Conservation (phyloP, 2,329 filamentous ascomycete genomes). For the Colletotrichum sp. region DNA sequence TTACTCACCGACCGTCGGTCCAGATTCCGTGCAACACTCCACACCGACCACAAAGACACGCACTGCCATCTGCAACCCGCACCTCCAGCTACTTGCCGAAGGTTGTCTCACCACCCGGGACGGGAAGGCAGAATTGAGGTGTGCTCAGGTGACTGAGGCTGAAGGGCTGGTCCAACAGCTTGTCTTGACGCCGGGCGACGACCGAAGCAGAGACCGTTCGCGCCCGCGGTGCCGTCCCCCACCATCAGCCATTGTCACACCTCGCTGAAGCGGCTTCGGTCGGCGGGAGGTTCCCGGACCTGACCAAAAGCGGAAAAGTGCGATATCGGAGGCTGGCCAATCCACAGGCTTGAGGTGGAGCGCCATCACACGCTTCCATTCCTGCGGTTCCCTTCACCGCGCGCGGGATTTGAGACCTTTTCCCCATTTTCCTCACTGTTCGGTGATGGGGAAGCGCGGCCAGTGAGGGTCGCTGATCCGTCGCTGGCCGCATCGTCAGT, state of each 20-base stretch:
- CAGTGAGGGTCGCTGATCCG: neutral
- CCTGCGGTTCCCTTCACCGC: constrained; percentile 6
- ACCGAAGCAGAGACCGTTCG: constrained; percentile 14
- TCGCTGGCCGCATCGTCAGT: constrained; percentile 5
- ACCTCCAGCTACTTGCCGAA: neutral
- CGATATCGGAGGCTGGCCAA: constrained; percentile 13
- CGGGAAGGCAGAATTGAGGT: neutral
- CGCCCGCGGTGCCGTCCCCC: constrained; percentile 7
- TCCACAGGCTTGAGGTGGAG: neutral
- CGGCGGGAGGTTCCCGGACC: neutral
- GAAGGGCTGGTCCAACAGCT: neutral
- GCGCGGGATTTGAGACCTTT: neutral
- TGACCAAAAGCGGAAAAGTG: constrained; percentile 16
- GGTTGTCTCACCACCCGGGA: neutral
- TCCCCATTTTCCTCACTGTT: neutral
- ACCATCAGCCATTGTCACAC: constrained; percentile 5
- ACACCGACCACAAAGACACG: neutral
- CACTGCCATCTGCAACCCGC: neutral
- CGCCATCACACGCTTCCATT: neutral
- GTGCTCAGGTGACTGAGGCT: constrained; percentile 16
- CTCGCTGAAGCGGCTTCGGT: constrained; percentile 14
- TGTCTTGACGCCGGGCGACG: constrained; percentile 7
- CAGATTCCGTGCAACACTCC: constrained; percentile 2
- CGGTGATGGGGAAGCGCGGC: neutral
- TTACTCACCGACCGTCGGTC: constrained; percentile 2